Evolutionary conservation across 257 asterid species (phyloP), one percentile per base, ranked within the genome.

Genomic region (Eucommia ulmoides): DNA sequence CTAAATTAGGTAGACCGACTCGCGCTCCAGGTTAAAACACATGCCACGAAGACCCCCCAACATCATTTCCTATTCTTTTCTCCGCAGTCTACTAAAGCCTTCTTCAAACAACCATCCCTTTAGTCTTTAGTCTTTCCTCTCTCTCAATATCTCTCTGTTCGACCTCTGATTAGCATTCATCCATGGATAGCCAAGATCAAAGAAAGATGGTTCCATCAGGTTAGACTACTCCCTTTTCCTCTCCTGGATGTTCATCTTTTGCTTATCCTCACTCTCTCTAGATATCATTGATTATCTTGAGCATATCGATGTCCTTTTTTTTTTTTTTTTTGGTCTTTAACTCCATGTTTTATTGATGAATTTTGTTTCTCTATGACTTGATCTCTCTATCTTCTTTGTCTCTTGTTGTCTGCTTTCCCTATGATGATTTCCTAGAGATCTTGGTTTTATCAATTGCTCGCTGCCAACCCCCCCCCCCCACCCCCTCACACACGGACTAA

Each of bases 151-250:
- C 59, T 19, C 50, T 52, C 25, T 49, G 25, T 45, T 45, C n/a
- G n/a, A n/a, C n/a, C 59, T 8, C 53, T 52, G 41, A 33, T 45
- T 61, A 52, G 10, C 20, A 41, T 20, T 50, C 53, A 22, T 49
- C 33, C 19, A 69, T 70, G 74, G 74, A 64, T 35, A 49, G 35
- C 55, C 65, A 63, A 47, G 64, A 42, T 52, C 60, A 63, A 71
- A 66, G 61, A 56, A 60, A 52, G 19, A 53, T 69, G 51, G 15
- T 45, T 45, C 47, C 74, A 21, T 33, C 64, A 52, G 74, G 77
- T 74, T 33, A 16, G 20, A 16, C 19, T 21, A 6, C 19, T 3
- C 8, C 15, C 9, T 42, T 42, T 19, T 59, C 41, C 49, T 45
- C 45, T 5, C 24, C 17, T 9, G 49, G 47, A 7, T 49, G 48